Conservation (phyloP, 306 rosid species). For the Cicer pinnatifidum region DNA sequence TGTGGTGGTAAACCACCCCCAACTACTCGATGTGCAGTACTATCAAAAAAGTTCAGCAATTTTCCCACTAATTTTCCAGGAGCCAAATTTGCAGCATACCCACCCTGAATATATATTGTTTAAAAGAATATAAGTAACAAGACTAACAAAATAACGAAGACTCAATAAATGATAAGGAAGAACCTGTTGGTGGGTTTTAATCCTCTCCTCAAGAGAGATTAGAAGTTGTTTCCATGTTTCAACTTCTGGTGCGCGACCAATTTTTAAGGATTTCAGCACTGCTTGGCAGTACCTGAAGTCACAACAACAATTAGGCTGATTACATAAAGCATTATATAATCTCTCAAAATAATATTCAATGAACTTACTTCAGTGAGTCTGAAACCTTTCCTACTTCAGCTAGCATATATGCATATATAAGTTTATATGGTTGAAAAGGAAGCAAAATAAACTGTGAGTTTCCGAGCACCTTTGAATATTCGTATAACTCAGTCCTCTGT, state of each 20-base stretch:
- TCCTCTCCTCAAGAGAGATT: slow-evolving; percentile 86
- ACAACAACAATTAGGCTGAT: slow-evolving; percentile 40
- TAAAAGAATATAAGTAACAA: slow-evolving; percentile 29
- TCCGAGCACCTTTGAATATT: slow-evolving; percentile 91
- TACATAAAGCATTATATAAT: slow-evolving; percentile 35
- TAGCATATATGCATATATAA: slow-evolving; percentile 85
- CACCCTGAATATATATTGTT: slow-evolving; percentile 67
- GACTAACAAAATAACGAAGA: slow-evolving; percentile 28
- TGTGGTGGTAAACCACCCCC: slow-evolving; percentile 93
- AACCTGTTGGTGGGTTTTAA: slow-evolving; percentile 87
- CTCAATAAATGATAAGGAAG: slow-evolving; percentile 31
- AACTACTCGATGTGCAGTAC: slow-evolving; percentile 92
- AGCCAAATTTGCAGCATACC: slow-evolving; percentile 78
- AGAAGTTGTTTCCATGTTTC: slow-evolving; percentile 82
- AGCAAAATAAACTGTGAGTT: slow-evolving; percentile 87
- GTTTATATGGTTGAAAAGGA: slow-evolving; percentile 94
- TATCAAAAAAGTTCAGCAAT: slow-evolving; percentile 87
- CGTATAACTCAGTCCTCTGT: slow-evolving; percentile 95
- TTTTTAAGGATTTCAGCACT: slow-evolving; percentile 73
- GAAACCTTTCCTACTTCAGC: slow-evolving; percentile 94
- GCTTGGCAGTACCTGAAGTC: slow-evolving; percentile 81
- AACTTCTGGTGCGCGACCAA: slow-evolving; percentile 81
- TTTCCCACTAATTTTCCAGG: slow-evolving; percentile 84
- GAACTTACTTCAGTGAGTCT: slow-evolving; percentile 83
- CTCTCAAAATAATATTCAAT: slow-evolving; percentile 34